Conservation (phyloP, 805 yeast genomes). For the Pichia thaimueangensis region DNA sequence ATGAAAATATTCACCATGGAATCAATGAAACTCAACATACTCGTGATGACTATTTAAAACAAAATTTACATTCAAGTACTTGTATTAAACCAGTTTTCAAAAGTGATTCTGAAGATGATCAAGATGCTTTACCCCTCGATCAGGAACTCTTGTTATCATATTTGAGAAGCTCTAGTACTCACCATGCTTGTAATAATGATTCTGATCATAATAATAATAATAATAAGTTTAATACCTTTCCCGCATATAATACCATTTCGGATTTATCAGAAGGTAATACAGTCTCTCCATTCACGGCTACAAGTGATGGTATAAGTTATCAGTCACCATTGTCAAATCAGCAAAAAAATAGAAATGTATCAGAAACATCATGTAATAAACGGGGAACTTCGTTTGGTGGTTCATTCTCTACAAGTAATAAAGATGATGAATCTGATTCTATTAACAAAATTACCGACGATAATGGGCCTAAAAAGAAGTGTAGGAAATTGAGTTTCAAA, state of each 20-base stretch:
- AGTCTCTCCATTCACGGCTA: background rate
- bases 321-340: background rate
- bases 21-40: too few species aligned
- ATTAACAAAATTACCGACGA: too few species aligned
- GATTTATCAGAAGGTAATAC: slow-evolving; percentile 1
- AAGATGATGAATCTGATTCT: background rate
- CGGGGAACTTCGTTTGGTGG: background rate
- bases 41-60: too few species aligned
- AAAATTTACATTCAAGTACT: too few species aligned
- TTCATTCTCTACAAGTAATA: too few species aligned
- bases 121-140: slow-evolving; percentile 11
- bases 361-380: background rate
- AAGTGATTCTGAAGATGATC: background rate
- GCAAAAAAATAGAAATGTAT: background rate
- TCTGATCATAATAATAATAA: too few species aligned
- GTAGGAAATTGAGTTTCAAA: background rate
- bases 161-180: background rate
- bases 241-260: background rate
- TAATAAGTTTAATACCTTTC: background rate
- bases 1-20: too few species aligned
- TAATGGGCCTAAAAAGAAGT: background rate
- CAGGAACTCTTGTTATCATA: slow-evolving; percentile 12
- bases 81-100: too few species aligned
- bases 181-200: too few species aligned
- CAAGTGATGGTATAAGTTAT: background rate